phyloP scores from a whole-genome alignment of 148 eudicot genomes.

The Pharnaceum exiguum region DNA sequence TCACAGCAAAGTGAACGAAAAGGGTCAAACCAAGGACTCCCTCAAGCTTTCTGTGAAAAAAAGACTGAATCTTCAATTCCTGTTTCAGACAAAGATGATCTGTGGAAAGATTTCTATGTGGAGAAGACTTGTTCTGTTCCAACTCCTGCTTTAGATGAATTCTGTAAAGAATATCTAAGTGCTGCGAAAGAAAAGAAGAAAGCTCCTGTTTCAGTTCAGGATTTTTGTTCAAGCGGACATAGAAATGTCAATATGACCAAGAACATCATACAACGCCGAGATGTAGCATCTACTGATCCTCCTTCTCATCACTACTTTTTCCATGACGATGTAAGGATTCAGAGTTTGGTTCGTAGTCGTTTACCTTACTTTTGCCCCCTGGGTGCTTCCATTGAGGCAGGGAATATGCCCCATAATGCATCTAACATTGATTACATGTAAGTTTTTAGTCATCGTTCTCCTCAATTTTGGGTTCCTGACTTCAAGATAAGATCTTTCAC shows the following conservation, averaged over 20 bases:
- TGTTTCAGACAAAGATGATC: conserved; percentile 36
- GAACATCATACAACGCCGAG: conserved; percentile 19
- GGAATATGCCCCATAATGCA: conserved; percentile 27
- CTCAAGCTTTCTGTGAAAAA: conserved; percentile 17
- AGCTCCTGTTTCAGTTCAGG: conserved; percentile 11
- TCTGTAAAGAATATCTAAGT: conserved; percentile 59
- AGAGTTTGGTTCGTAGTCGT: conserved; percentile 58
- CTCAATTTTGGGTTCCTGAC: not conserved
- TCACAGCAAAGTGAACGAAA: conserved; percentile 15
- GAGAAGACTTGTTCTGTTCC: conserved; percentile 37
- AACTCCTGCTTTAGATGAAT: conserved; percentile 83
- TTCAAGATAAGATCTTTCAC: not conserved
- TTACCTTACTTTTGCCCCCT: conserved; percentile 72
- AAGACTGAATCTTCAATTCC: conserved; percentile 21
- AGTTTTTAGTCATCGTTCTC: conserved; percentile 12
- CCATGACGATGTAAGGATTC: conserved; percentile 68
- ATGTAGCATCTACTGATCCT: conserved; percentile 32
- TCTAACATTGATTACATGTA: conserved; percentile 85
- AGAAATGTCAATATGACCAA: conserved; percentile 5
- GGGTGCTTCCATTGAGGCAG: conserved; percentile 30
- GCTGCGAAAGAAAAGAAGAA: conserved; percentile 33
- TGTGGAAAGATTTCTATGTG: conserved; percentile 58
- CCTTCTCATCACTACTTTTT: conserved; percentile 74
- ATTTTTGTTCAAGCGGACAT: conserved; percentile 18
- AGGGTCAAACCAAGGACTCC: conserved; percentile 7